phyloP scores from a whole-genome alignment of 495 filamentous ascomycete genomes.

The Aspergillus hancockii region DNA sequence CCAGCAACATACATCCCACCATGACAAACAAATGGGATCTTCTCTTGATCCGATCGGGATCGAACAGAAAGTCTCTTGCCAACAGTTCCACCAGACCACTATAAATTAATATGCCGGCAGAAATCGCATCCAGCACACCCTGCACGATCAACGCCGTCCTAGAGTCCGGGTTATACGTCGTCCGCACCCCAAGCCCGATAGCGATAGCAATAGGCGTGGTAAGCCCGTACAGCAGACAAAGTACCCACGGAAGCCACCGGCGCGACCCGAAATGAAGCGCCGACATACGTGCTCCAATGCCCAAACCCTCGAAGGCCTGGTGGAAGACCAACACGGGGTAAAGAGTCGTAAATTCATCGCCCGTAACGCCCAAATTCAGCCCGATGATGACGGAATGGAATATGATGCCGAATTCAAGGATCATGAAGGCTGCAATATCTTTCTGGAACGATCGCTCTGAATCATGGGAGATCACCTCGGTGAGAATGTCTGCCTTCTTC shows the following conservation, averaged over 20 bases:
- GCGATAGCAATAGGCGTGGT: slow-evolving; percentile 38
- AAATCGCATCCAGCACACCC: slow-evolving; percentile 35
- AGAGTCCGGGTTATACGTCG: slow-evolving; percentile 29
- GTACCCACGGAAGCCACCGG: slow-evolving; percentile 33
- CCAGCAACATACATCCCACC: slow-evolving; percentile 27
- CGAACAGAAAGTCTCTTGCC: slow-evolving; percentile 38
- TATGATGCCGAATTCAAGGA: slow-evolving; percentile 69
- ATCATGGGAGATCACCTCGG: neutral
- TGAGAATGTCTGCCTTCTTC: neutral
- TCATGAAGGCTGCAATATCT: slow-evolving; percentile 39
- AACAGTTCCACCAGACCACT: slow-evolving; percentile 39
- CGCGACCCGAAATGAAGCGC: slow-evolving; percentile 46
- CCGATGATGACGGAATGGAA: slow-evolving; percentile 75
- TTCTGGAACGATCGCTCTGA: slow-evolving; percentile 27
- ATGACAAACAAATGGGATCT: slow-evolving; percentile 30
- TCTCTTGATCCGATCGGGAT: slow-evolving; percentile 34
- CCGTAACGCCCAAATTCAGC: slow-evolving; percentile 65
- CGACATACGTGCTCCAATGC: slow-evolving; percentile 31
- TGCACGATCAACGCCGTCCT: slow-evolving; percentile 35
- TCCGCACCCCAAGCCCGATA: slow-evolving; percentile 34
- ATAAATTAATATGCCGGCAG: slow-evolving; percentile 36
- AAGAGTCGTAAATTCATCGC: slow-evolving; percentile 61
- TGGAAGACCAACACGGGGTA: slow-evolving; percentile 66
- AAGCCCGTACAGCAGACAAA: slow-evolving; percentile 32
- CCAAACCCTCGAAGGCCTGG: slow-evolving; percentile 29